Conservation (phyloP, 352 stramenopile species). For the Globisporangium apiculatum region DNA sequence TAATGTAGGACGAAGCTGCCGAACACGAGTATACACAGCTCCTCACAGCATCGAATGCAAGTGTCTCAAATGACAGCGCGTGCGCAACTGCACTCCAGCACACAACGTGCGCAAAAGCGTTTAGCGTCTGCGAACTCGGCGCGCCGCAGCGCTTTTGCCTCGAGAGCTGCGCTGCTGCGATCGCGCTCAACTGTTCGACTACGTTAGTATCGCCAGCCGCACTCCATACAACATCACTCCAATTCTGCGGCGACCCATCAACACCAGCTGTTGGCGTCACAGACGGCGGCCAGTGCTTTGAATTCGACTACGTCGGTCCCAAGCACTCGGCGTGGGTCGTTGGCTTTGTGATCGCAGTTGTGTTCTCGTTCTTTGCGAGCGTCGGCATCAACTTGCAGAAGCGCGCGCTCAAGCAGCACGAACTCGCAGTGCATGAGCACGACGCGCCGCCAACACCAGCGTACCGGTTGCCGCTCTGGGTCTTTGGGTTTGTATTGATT, state of each 20-base stretch:
- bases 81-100: slow-evolving; percentile 34
- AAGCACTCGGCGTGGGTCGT: slow-evolving; percentile 67
- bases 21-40: slow-evolving; percentile 24
- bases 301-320: slow-evolving; percentile 50
- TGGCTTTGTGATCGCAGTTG: slow-evolving; percentile 70
- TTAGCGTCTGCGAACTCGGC: slow-evolving; percentile 69
- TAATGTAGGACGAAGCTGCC: slow-evolving; percentile 30
- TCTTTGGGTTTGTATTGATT: slow-evolving; percentile 79
- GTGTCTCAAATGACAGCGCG: slow-evolving; percentile 1
- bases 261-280: slow-evolving; percentile 18
- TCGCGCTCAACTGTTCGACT: slow-evolving; percentile 37
- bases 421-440: slow-evolving; percentile 41
- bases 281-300: slow-evolving; percentile 66
- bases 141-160: slow-evolving; percentile 49
- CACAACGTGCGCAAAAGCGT: slow-evolving; percentile 46
- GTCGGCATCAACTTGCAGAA: slow-evolving; percentile 86
- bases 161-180: slow-evolving; percentile 26
- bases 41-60: slow-evolving; percentile 15
- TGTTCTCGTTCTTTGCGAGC: slow-evolving; percentile 78
- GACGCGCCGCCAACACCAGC: slow-evolving; percentile 44
- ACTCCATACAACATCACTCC: slow-evolving; percentile 8
- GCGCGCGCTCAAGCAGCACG: slow-evolving; percentile 78
- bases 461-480: slow-evolving; percentile 79
- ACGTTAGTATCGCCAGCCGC: slow-evolving; percentile 7
- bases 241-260: slow-evolving; percentile 26